A percentile compares a stretch with the other conserved stretches of the same genome.
phyloP scores from a whole-genome alignment of 129 eudicot species.

The Dittrichia graveolens region DNA sequence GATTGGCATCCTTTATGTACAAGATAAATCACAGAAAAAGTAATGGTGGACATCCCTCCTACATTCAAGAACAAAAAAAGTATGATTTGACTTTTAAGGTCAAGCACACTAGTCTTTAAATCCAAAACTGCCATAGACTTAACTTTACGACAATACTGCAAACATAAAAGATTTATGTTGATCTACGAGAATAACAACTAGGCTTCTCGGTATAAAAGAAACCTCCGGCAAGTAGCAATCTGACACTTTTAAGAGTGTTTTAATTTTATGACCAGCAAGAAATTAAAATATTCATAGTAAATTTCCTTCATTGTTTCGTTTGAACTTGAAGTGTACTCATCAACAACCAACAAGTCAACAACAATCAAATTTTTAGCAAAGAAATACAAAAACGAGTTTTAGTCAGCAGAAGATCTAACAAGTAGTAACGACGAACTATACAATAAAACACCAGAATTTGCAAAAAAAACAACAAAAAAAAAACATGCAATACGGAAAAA shows the following conservation, averaged over 20 bases:
- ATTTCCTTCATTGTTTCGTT: background rate
- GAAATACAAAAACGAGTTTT: background rate
- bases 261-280: conserved; percentile 8
- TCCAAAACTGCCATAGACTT: background rate
- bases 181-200: background rate
- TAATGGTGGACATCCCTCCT: conserved; percentile 5
- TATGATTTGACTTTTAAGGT: background rate
- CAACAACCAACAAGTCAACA: background rate
- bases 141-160: conserved; percentile 5
- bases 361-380: background rate
- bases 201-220: background rate
- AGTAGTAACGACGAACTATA: background rate
- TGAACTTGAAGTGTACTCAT: background rate
- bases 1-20: conserved; percentile 2
- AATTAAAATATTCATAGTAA: background rate
- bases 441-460: background rate
- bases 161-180: background rate
- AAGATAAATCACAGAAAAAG: background rate
- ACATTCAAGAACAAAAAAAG: background rate
- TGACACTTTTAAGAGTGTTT: background rate
- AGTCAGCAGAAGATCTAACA: background rate
- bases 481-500: background rate
- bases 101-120: background rate
- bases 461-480: background rate
- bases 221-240: background rate